phyloP scores from a whole-genome alignment of 2,329 filamentous ascomycete genomes.

The Pseudopyrenochaeta lycopersici region DNA sequence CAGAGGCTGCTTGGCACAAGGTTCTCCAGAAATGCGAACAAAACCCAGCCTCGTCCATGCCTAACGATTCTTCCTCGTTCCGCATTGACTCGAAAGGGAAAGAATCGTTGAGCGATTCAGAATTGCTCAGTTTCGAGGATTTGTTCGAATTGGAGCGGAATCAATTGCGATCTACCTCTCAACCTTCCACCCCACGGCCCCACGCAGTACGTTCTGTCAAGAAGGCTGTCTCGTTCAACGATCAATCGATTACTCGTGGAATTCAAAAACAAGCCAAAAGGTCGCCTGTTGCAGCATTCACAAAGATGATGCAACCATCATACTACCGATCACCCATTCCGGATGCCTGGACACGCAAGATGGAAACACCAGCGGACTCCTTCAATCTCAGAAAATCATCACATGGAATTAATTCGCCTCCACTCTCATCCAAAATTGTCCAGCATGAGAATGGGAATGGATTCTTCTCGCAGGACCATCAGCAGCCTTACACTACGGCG shows the following conservation, averaged over 20 bases:
- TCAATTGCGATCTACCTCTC: constrained; percentile 38
- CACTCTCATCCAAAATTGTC: constrained; percentile 33
- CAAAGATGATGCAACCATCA: constrained; percentile 65
- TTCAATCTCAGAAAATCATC: constrained; percentile 59
- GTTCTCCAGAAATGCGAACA: constrained; percentile 62
- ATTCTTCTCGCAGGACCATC: constrained; percentile 27
- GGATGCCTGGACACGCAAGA: constrained; percentile 63
- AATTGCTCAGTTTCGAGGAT: constrained; percentile 43
- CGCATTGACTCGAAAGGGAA: constrained; percentile 44
- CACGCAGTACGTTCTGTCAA: constrained; percentile 26
- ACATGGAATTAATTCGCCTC: constrained; percentile 37
- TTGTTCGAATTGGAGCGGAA: constrained; percentile 37
- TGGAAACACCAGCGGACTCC: constrained; percentile 55
- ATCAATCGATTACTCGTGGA: constrained; percentile 27
- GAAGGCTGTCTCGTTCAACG: constrained; percentile 37
- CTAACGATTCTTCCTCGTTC: constrained; percentile 35
- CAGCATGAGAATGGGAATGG: constrained; percentile 34
- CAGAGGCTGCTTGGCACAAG: constrained; percentile 63
- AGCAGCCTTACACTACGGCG: constrained; percentile 34
- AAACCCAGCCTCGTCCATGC: constrained; percentile 54
- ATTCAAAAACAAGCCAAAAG: constrained; percentile 34
- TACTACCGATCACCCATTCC: constrained; percentile 55
- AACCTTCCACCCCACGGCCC: constrained; percentile 45
- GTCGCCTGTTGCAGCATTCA: constrained; percentile 34
- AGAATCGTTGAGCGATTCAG: constrained; percentile 41